Evolutionary conservation across 192 early-diverging fungal species (phyloP), one percentile per base, ranked within the genome.

Genomic region (Coemansia sp.): DNA sequence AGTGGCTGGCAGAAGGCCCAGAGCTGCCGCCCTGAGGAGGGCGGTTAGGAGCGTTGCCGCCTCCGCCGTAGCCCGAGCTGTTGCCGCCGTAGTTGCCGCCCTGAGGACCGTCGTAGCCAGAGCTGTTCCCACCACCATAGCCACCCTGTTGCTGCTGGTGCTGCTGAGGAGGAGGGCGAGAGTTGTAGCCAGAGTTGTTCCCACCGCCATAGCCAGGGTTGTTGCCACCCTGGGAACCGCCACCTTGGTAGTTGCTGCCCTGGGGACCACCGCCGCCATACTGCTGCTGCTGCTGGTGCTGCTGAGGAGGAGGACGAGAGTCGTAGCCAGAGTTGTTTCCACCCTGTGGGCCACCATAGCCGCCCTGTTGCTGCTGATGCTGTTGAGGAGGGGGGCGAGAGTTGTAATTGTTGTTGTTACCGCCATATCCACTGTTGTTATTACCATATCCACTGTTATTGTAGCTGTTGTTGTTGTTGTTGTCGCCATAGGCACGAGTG

Each of bases 121-220:
- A 42, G 2, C 5, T 63, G 38, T 50, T 64, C n/a, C n/a, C n/a
- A n/a, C n/a, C n/a, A n/a, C n/a, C n/a, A n/a, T n/a, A n/a, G n/a
- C 48, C 64, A 14, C 23, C 12, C 63, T n/a, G 19, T 3, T 64
- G 50, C 55, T 60, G 34, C 34, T 55, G 65, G 9, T 34, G 38
- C 36, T 63, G 41, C 29, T 66, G 67, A 45, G 53, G 37, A 15
- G 61, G 32, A 62, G 59, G 55, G 19, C 68, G 44, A 27, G 29
- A n/a, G 36, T 34, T 29, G 29, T 42, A 37, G 11, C 70, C 70
- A 32, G 44, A 36, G 23, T 64, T 31, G 25, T 32, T 32, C 0
- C 27, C 23, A 17, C 29, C 27, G 5, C 57, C 65, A n/a, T 37
- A 23, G 67, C 59, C 29, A 42, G 41, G 11, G 14, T 14, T 64